Conservation (phyloP, 257 asterid species). For the Fraxinus cuspidata region DNA sequence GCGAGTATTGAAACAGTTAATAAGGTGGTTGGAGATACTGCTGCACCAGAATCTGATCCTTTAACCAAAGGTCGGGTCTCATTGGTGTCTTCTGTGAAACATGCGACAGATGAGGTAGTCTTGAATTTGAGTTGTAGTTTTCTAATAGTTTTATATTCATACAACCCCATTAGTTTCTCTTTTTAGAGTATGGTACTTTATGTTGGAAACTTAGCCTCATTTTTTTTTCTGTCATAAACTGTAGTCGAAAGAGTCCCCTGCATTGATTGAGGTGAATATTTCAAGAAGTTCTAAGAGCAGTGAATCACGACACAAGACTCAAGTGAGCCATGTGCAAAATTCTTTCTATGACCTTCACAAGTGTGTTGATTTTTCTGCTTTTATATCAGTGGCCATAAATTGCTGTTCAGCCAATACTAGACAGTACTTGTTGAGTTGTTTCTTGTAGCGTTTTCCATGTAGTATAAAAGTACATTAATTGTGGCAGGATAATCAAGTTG, state of each 20-base stretch:
- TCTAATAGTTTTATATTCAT: neutral
- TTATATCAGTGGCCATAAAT: neutral
- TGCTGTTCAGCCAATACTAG: constrained; percentile 4
- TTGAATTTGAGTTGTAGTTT: constrained; percentile 7
- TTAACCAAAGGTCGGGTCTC: constrained; percentile 28
- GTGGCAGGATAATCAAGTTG: constrained; percentile 63
- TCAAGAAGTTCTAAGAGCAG: constrained; percentile 38
- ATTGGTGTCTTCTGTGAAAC: constrained; percentile 35
- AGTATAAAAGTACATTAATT: constrained; percentile 16
- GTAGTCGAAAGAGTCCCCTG: constrained; percentile 41
- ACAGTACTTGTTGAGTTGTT: constrained; percentile 3
- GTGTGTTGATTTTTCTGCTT: neutral
- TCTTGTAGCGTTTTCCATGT: constrained; percentile 9
- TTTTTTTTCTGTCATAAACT: constrained; percentile 17
- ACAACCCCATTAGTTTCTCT: neutral
- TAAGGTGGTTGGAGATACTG: constrained; percentile 41
- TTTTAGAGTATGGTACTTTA: neutral
- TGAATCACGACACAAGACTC: constrained; percentile 41
- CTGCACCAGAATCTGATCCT: constrained; percentile 40
- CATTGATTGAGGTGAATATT: constrained; percentile 36
- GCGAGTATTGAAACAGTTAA: constrained; percentile 25
- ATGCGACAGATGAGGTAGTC: constrained; percentile 47
- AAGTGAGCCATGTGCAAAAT: constrained; percentile 44
- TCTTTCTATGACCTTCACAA: constrained; percentile 1
- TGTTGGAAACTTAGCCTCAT: constrained; percentile 16